These are phyloP conservation scores for Arabidopsis arenosa DNA, from an alignment of 345 rosid genomes.

Conservation along the genomic window DNA sequence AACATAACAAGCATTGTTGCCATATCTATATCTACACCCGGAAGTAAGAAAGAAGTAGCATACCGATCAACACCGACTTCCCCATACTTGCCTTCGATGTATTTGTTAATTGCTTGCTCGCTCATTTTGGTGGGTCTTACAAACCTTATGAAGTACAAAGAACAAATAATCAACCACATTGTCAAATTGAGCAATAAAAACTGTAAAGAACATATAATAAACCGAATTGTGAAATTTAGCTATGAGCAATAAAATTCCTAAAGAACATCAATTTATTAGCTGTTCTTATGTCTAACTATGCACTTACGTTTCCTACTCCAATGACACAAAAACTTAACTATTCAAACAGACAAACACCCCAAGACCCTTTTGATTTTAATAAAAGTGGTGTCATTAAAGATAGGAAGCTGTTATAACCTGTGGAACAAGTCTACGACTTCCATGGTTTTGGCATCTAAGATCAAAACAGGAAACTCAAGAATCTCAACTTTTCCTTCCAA, in stretches of 20 bases:
- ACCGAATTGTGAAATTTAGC: background rate
- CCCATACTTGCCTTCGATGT: conserved; percentile 85
- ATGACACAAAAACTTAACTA: background rate
- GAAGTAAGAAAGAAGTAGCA: conserved; percentile 33
- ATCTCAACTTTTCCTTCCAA: conserved; percentile 93
- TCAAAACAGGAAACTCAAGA: conserved; percentile 86
- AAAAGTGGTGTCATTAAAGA: background rate
- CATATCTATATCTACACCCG: background rate
- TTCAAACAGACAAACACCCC: conserved; percentile 4
- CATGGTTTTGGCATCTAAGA: conserved; percentile 76
- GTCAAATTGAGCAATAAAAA: background rate
- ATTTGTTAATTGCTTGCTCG: conserved; percentile 69
- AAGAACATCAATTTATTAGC: conserved; percentile 1
- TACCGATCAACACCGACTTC: conserved; percentile 92
- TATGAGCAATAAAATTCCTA: conserved; percentile 11
- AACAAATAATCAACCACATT: conserved; percentile 19
- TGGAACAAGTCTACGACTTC: conserved; percentile 76
- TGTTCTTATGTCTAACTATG: background rate
- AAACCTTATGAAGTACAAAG: conserved; percentile 53
- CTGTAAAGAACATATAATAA: background rate
- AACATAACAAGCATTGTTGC: background rate
- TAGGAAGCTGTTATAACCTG: conserved; percentile 57
- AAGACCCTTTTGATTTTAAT: background rate
- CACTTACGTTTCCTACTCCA: conserved; percentile 2
- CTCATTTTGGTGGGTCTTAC: conserved; percentile 86